Evolutionary conservation across 495 filamentous ascomycete genomes (phyloP), one percentile per base, ranked within the genome.

Genomic region (Talaromyces thailandensis): DNA sequence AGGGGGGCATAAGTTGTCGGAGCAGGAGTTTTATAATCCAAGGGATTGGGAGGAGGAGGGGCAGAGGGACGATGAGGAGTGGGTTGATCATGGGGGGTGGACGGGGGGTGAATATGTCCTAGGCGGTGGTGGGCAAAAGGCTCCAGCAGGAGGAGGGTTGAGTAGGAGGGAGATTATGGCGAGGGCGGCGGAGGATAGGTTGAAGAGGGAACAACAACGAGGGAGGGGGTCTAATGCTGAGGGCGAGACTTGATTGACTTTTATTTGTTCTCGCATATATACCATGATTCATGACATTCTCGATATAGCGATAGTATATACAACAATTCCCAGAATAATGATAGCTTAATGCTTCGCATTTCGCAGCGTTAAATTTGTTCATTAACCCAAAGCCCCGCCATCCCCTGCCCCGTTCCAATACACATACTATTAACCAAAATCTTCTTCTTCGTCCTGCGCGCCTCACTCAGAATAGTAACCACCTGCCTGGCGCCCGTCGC

Each of bases 351-450:
- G 32, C 32, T 35, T 12, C 32, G 32, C 6, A 35, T 1, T 6
- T 0, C 11, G 32, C 29, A 31, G 11, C 14, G 6, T 64, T 71
- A 81, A 51, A 78, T 70, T 74, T 88, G 83, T 81, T 91, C 90
- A 66, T 92, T 93, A 23, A 93, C 88, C 76, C 91, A 89, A 73
- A 93, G 71, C 5, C 87, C 90, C 37, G 91, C 91, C 91, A 93
- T 95, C 32, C 90, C 91, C 81, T 87, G 85, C 43, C 86, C 91
- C 31, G 87, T 90, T 25, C 89, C 88, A 70, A 95, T 91, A 70
- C 90, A 93, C 90, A 93, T 95, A 68, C 87, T 90, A 28, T 89
- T 93, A 65, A 95, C 74, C 63, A 93, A 69, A 32, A 95, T 76
- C 87, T 88, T 93, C 80, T 91, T 90, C 79, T 89, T 90, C 52